A percentile compares a stretch with the other conserved stretches of the same genome.
Evolutionary conservation across 1,284 basidiomycete genomes (phyloP).

Genomic region (Hemileia vastatrix): DNA sequence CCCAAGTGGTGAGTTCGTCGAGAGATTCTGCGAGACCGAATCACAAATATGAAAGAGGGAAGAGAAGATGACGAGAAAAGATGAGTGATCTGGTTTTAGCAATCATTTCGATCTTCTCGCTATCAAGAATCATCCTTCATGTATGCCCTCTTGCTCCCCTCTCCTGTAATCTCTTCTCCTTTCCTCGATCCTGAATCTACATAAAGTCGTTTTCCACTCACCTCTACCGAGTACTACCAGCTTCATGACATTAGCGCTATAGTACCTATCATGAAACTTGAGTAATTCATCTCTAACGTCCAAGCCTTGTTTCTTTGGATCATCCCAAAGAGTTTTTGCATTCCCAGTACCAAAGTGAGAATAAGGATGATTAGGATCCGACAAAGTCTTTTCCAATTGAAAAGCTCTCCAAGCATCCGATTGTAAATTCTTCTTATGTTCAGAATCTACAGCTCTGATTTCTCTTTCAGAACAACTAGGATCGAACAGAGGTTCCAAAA

Average conservation of each 20-base stretch:
- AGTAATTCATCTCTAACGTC: conserved; percentile 84
- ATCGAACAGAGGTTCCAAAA: conserved; percentile 82
- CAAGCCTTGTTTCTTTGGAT: conserved; percentile 54
- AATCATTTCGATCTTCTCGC: too few relatives aligned
- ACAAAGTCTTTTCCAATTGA: conserved; percentile 86
- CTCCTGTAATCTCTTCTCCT: too few relatives aligned
- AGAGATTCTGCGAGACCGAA: conserved; percentile 57
- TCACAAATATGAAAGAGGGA: background rate
- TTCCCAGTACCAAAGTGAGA: conserved; percentile 91
- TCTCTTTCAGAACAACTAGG: conserved; percentile 86
- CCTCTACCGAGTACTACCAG: conserved; percentile 75
- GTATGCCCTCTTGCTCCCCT: too few relatives aligned
- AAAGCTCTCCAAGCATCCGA: conserved; percentile 93
- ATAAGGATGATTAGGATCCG: conserved; percentile 67
- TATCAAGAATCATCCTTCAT: too few relatives aligned
- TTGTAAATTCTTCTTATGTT: conserved; percentile 97
- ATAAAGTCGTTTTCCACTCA: conserved; percentile 48
- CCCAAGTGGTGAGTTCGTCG: conserved; percentile 62
- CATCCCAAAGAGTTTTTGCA: conserved; percentile 65
- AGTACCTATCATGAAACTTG: conserved; percentile 89
- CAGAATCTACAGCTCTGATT: conserved; percentile 93
- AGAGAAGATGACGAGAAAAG: background rate
- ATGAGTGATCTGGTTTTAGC: too few relatives aligned
- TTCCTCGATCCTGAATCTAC: too few relatives aligned
- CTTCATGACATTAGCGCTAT: conserved; percentile 89